A percentile compares a stretch with the other conserved stretches of the same genome.
Evolutionary conservation across 345 rosid species (phyloP).

Genomic region (Pseudoturritis turrita): DNA sequence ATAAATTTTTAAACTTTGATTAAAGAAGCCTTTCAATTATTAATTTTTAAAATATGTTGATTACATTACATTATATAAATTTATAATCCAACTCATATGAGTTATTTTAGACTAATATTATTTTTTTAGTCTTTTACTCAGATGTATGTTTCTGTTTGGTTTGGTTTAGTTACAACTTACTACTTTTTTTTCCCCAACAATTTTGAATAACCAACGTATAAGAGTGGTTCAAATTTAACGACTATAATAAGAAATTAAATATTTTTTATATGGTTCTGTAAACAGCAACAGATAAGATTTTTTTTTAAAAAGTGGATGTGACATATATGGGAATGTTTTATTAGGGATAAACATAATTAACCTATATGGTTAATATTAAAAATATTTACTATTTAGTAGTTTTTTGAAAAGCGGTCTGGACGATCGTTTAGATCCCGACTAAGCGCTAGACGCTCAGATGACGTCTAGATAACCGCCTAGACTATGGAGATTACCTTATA

Average conservation of each 20-base stretch:
- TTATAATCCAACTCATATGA: conserved; percentile 31
- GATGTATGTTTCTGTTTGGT: conserved; percentile 15
- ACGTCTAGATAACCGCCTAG: too few relatives aligned
- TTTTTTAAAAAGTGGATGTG: neutral
- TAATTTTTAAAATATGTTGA: neutral
- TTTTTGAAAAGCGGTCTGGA: too few relatives aligned
- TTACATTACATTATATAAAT: too few relatives aligned
- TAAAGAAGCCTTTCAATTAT: too few relatives aligned
- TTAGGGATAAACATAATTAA: neutral
- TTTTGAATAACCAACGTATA: neutral
- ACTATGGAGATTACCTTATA: too few relatives aligned
- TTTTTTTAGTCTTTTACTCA: neutral
- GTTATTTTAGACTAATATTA: neutral
- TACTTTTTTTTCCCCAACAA: neutral
- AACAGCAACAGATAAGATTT: neutral
- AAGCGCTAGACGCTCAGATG: too few relatives aligned
- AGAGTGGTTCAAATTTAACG: neutral
- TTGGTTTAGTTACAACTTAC: conserved; percentile 14
- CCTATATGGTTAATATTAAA: too few relatives aligned
- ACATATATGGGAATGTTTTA: neutral
- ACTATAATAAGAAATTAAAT: too few relatives aligned
- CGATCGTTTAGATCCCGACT: too few relatives aligned
- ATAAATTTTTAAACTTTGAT: neutral
- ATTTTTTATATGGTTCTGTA: neutral
- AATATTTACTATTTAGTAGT: too few relatives aligned